Percentiles rank a stretch among this genome's conserved stretches.
These are phyloP conservation scores for Backusella parvicylindrica DNA, from an alignment of 192 early-diverging fungal genomes.

Conservation along the genomic window DNA sequence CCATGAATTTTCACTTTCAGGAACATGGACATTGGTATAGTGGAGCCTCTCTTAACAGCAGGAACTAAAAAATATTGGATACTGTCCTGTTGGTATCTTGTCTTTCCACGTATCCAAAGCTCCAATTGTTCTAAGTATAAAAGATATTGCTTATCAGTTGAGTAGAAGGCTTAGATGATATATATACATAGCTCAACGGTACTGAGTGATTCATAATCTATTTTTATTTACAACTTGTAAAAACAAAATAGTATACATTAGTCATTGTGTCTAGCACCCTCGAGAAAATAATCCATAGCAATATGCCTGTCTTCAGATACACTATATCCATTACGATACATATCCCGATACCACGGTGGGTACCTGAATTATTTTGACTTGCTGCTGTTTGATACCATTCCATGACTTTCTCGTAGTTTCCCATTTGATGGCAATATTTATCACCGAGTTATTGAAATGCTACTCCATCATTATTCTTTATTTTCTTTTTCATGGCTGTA, in stretches of 20 bases:
- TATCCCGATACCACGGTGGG: no score
- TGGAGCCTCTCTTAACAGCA: slow-evolving; percentile 32
- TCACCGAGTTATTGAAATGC: no score
- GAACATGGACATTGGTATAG: slow-evolving; percentile 36
- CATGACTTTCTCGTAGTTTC: no score
- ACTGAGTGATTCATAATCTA: slow-evolving; percentile 55
- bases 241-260: background rate
- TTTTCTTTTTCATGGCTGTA: no score
- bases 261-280: no score
- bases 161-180: background rate
- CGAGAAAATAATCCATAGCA: no score
- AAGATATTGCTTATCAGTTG: background rate
- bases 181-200: slow-evolving; percentile 45
- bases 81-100: slow-evolving; percentile 48
- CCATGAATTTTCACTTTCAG: slow-evolving; percentile 24
- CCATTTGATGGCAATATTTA: no score
- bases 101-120: slow-evolving; percentile 52
- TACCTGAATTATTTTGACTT: no score
- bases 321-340: no score
- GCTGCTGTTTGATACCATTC: no score
- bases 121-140: slow-evolving; percentile 53
- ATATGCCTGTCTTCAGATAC: no score
- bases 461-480: no score
- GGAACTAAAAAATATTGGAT: slow-evolving; percentile 43
- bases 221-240: background rate